phyloP scores from a whole-genome alignment of 768 basidiomycete genomes.

The Russula sp. region DNA sequence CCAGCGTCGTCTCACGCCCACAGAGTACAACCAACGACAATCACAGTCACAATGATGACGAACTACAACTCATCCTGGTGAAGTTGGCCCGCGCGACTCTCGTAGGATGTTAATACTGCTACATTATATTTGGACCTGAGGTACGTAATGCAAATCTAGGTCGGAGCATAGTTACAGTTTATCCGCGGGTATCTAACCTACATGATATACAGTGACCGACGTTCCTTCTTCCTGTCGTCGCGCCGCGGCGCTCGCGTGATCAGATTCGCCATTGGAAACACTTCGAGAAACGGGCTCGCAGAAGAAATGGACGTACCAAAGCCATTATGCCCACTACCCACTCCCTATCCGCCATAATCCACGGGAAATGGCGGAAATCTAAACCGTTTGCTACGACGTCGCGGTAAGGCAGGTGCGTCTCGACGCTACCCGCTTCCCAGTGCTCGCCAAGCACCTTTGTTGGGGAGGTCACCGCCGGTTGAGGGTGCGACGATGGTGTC shows the following conservation, averaged over 20 bases:
- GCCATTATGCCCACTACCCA: background rate
- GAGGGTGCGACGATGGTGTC: background rate
- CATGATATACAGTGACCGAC: constrained; percentile 2
- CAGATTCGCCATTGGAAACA: background rate
- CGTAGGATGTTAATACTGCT: background rate
- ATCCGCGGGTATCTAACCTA: background rate
- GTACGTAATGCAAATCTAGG: background rate
- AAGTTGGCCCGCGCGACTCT: background rate
- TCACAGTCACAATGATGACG: too few species aligned
- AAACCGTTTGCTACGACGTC: background rate
- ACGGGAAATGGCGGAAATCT: background rate
- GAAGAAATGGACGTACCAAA: background rate
- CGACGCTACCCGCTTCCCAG: background rate
- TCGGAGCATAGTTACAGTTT: background rate
- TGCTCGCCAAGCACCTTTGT: background rate
- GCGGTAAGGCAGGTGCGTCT: background rate
- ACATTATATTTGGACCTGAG: background rate
- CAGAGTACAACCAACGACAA: background rate
- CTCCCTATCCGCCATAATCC: background rate
- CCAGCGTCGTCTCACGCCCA: background rate
- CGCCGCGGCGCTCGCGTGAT: background rate
- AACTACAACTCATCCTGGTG: background rate
- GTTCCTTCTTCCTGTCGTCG: constrained; percentile 9
- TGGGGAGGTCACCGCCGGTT: background rate
- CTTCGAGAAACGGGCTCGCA: too few species aligned